Base-by-base conservation (phyloP, 306 rosid species). In the Trifolium repens region DNA sequence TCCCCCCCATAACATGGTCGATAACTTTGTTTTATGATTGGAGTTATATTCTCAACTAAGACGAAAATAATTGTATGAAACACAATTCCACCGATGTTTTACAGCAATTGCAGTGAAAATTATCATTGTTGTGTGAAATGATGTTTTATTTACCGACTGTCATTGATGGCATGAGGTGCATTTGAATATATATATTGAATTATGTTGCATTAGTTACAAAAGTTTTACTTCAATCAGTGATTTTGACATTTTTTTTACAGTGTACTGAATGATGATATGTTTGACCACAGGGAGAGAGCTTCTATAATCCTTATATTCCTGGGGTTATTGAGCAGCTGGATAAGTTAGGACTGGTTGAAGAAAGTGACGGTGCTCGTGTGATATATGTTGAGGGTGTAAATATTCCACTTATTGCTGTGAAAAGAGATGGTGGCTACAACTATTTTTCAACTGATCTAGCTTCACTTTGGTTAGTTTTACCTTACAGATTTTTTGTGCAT, bases 361-460 rank as follows among this genome's bases (percentile, higher is more conserved):
- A 92, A 16, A 87, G 92, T 34, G 71, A 92, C 26, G 99, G 99
- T 73, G 99, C 98, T 50, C 97, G 90, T 57, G 97, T 96, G 75
- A 90, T 96, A 75, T 83, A 69, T 72, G 32, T 96, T 35, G 90
- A 92, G 75, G 97, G 88, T 78, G 69, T 80, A 68, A 90, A 84
- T 44, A 90, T 90, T 79, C 99, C 99, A 27, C 88, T 92, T 42
- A 92, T 92, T 78, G 99, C 90, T 78, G 97, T 92, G 81, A 96
- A 96, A 91, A 92, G 99, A 50, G 97, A 92, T 81, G 99, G 97
- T 61, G 96, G 98, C 78, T 92, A 79, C 90, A 96, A 96, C 76
- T 96, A 96, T 69, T 97, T 90, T 77, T 85, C 98, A 75, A 96
- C 98, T 59, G 99, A 96, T 90, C 83, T 96, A 66, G 60, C 98